Conservation (phyloP, 2,329 filamentous ascomycete genomes). For the Chrysoporthe deuterocubensis region DNA sequence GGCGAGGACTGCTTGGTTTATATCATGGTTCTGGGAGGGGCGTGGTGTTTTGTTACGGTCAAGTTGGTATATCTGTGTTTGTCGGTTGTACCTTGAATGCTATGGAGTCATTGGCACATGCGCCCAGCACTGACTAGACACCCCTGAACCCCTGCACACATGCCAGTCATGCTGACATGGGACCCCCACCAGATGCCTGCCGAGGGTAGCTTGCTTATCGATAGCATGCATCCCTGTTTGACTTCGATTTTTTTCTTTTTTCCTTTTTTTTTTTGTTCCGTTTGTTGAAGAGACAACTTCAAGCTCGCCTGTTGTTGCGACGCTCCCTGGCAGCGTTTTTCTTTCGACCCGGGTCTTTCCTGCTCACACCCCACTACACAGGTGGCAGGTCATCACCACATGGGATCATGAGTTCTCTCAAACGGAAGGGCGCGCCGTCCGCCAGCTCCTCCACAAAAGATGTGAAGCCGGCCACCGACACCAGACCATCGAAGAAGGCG, state of each 20-base stretch:
- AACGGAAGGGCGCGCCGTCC: constrained; percentile 61
- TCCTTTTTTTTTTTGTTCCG: constrained; percentile 2
- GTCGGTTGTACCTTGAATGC: neutral
- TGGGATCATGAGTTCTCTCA: constrained; percentile 58
- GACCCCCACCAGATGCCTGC: constrained; percentile 13
- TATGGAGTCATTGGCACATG: constrained; percentile 11
- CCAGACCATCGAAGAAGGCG: constrained; percentile 53
- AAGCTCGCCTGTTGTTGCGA: neutral
- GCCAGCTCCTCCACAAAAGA: constrained; percentile 54
- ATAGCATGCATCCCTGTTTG: constrained; percentile 17
- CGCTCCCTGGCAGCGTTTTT: neutral
- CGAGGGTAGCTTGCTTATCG: constrained; percentile 31
- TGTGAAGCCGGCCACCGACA: constrained; percentile 50
- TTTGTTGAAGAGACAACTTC: neutral
- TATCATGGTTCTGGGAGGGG: neutral
- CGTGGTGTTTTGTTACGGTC: constrained; percentile 3
- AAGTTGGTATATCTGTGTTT: constrained; percentile 10
- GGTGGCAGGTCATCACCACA: constrained; percentile 15
- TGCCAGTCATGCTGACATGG: neutral
- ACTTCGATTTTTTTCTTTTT: constrained; percentile 19
- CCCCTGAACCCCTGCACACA: constrained; percentile 7
- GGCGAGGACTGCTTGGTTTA: neutral
- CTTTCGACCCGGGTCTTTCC: neutral
- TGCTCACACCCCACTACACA: neutral
- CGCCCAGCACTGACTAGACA: neutral